These are phyloP conservation scores for Tillandsia leiboldiana DNA, from an alignment of 176 grass and related monocot genomes.

Conservation along the genomic window DNA sequence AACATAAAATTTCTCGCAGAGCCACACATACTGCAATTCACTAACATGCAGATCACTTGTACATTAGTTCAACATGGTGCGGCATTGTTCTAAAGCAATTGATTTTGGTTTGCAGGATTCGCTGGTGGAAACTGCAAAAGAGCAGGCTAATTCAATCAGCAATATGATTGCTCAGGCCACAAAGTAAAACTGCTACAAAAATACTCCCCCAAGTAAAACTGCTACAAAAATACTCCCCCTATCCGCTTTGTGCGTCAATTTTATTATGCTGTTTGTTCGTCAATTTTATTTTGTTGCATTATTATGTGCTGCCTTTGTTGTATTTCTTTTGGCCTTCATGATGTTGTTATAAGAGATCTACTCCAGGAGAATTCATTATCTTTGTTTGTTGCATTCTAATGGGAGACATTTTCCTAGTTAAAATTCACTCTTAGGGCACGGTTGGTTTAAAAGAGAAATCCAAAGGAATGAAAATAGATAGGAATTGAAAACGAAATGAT, in stretches of 20 bases:
- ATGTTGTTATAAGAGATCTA: neutral
- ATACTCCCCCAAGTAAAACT: too few species aligned
- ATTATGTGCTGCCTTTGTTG: neutral
- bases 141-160: conserved; percentile 50
- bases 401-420: too few species aligned
- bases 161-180: conserved; percentile 64
- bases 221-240: too few species aligned
- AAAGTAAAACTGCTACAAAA: conserved; percentile 28
- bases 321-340: neutral
- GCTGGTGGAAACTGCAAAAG: conserved; percentile 59
- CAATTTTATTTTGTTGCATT: neutral
- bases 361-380: neutral
- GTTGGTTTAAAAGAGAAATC: too few species aligned
- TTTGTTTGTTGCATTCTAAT: neutral
- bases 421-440: too few species aligned
- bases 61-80: too few species aligned
- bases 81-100: neutral
- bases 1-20: too few species aligned
- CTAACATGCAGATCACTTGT: too few species aligned
- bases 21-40: too few species aligned
- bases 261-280: neutral
- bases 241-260: neutral
- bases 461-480: too few species aligned
- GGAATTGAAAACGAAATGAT: too few species aligned
- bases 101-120: conserved; percentile 31